These are phyloP conservation scores for Poa annua DNA, from an alignment of 176 grass and related monocot genomes.

Conservation along the genomic window DNA sequence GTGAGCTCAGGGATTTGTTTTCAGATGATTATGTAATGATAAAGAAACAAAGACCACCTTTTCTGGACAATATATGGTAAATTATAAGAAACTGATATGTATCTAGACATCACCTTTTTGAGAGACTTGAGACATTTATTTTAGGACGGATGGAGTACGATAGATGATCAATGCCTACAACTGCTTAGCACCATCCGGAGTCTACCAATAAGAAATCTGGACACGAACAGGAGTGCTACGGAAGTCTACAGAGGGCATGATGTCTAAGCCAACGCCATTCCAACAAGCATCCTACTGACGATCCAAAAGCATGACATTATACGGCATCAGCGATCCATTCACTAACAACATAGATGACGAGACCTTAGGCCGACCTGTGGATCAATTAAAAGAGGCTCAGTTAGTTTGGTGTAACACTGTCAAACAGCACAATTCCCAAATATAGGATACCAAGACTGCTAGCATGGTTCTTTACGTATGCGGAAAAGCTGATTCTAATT, in stretches of 20 bases:
- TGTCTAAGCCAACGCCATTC: not conserved
- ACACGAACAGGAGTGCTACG: not conserved
- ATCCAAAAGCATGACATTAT: not conserved
- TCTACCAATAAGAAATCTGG: not conserved
- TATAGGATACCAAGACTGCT: not conserved
- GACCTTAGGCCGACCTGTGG: not conserved
- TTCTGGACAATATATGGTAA: too few relatives aligned
- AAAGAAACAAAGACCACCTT: too few relatives aligned
- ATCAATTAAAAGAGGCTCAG: not conserved
- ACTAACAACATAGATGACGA: slow-evolving; percentile 22
- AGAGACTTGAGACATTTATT: too few relatives aligned
- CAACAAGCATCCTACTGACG: slow-evolving; percentile 10
- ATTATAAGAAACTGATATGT: not conserved
- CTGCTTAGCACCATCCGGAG: not conserved
- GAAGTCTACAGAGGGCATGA: not conserved
- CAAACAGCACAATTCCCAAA: not conserved
- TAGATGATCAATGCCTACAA: not conserved
- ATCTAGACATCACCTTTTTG: too few relatives aligned
- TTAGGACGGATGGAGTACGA: too few relatives aligned
- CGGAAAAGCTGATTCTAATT: too few relatives aligned
- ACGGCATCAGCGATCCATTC: not conserved
- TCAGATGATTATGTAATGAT: too few relatives aligned
- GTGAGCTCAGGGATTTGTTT: not conserved
- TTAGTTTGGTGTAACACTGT: slow-evolving; percentile 4
- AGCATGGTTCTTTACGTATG: too few relatives aligned